Conservation (phyloP, 768 basidiomycete genomes). For the Suillus cothurnatus region DNA sequence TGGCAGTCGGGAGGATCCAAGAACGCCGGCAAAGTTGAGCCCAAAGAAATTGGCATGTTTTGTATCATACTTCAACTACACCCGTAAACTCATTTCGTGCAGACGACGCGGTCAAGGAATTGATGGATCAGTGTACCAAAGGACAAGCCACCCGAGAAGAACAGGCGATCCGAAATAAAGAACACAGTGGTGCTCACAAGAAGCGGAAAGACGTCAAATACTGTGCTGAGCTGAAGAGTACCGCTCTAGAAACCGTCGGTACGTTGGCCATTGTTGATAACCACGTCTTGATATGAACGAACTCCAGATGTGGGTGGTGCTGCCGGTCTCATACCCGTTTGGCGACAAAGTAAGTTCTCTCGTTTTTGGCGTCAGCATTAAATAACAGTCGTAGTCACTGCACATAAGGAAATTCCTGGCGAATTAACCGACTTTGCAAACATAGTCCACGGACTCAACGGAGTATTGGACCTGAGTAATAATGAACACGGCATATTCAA, state of each 20-base stretch:
- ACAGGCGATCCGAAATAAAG: constrained; percentile 7
- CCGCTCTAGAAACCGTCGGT: constrained; percentile 9
- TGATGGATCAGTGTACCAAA: background rate
- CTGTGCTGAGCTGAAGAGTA: constrained; percentile 9
- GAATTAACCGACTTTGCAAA: constrained; percentile 9
- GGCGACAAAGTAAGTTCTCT: constrained; percentile 1
- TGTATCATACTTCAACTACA: background rate
- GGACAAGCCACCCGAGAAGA: background rate
- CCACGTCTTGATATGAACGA: background rate
- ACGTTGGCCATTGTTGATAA: background rate
- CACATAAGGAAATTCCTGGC: background rate
- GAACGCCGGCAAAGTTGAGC: background rate
- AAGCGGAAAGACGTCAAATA: constrained; percentile 17
- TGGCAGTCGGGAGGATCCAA: constrained; percentile 1
- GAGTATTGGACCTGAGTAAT: constrained; percentile 7
- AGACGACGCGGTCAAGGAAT: background rate
- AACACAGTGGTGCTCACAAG: constrained; percentile 11
- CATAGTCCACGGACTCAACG: constrained; percentile 12
- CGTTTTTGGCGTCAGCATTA: background rate
- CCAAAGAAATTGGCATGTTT: background rate
- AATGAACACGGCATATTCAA: constrained; percentile 5
- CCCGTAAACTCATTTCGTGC: background rate
- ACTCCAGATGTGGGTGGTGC: background rate
- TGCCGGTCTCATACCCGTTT: background rate
- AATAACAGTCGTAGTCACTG: constrained; percentile 2